phyloP scores from a whole-genome alignment of 2,329 filamentous ascomycete genomes.

The Cadophora malorum region DNA sequence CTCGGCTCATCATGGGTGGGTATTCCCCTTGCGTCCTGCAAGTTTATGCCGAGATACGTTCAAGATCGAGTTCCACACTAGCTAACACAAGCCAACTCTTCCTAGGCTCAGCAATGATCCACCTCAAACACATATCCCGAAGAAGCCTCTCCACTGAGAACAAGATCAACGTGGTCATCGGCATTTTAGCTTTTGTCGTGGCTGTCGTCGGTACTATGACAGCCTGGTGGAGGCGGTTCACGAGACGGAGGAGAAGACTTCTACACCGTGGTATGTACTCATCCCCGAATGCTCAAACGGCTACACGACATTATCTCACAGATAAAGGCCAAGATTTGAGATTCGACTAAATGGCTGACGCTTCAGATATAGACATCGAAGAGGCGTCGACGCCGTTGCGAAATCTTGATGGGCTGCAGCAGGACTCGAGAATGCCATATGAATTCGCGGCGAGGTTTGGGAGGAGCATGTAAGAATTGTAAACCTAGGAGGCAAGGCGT shows the following conservation, averaged over 20 bases:
- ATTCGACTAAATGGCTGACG: too few species aligned
- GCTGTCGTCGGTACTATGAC: background rate
- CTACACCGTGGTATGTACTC: background rate
- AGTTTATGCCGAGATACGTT: too few species aligned
- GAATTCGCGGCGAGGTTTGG: conserved; percentile 19
- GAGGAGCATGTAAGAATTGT: background rate
- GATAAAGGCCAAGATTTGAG: too few species aligned
- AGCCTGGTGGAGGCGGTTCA: conserved; percentile 2
- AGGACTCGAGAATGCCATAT: background rate
- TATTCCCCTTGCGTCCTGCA: too few species aligned
- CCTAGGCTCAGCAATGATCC: background rate
- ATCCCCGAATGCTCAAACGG: too few species aligned
- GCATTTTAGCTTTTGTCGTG: background rate
- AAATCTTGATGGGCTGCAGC: background rate
- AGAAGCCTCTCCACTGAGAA: background rate
- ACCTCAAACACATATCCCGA: background rate
- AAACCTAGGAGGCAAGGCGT: too few species aligned
- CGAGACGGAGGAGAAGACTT: background rate
- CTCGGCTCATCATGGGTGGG: too few species aligned
- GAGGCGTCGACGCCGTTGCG: background rate
- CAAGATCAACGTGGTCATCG: conserved; percentile 15
- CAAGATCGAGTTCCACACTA: too few species aligned
- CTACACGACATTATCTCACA: too few species aligned
- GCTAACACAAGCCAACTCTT: too few species aligned
- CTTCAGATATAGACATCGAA: background rate